phyloP scores from a whole-genome alignment of 129 eudicot genomes.

The Calendula officinalis region DNA sequence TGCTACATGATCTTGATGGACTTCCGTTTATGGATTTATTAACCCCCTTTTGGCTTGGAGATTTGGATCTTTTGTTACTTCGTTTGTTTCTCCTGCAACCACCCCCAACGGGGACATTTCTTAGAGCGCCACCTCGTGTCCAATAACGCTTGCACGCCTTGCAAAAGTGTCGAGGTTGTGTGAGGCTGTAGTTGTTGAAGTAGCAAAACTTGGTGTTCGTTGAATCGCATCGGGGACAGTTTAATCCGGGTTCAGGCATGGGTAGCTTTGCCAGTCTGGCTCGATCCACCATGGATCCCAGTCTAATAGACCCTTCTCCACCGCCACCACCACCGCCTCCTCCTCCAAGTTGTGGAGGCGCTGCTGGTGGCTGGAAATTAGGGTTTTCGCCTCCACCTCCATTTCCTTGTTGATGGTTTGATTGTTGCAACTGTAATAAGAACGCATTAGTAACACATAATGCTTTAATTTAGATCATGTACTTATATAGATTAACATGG shows the following conservation, averaged over 20 bases:
- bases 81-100: conserved; percentile 86
- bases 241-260: conserved; percentile 65
- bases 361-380: conserved; percentile 35
- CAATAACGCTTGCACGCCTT: conserved; percentile 75
- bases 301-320: conserved; percentile 57
- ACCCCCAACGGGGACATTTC: conserved; percentile 89
- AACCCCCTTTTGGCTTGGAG: conserved; percentile 47
- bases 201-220: conserved; percentile 84
- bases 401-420: conserved; percentile 42
- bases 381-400: conserved; percentile 35
- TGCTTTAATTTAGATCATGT: conserved; percentile 25
- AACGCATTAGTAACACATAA: conserved; percentile 21
- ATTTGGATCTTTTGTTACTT: conserved; percentile 50
- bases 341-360: conserved; percentile 41
- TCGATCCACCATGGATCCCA: conserved; percentile 80
- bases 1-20: conserved; percentile 33
- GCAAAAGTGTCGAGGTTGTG: conserved; percentile 94
- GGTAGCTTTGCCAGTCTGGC: conserved; percentile 77
- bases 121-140: conserved; percentile 81
- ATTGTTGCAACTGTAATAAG: conserved; percentile 59
- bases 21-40: conserved; percentile 20
- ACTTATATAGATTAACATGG: conserved; percentile 24
- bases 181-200: conserved; percentile 76
- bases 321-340: conserved; percentile 35
- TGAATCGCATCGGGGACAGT: conserved; percentile 80